Evolutionary conservation across 306 rosid genomes (phyloP), one percentile per base, ranked within the genome.

Genomic region (Castanea sativa): DNA sequence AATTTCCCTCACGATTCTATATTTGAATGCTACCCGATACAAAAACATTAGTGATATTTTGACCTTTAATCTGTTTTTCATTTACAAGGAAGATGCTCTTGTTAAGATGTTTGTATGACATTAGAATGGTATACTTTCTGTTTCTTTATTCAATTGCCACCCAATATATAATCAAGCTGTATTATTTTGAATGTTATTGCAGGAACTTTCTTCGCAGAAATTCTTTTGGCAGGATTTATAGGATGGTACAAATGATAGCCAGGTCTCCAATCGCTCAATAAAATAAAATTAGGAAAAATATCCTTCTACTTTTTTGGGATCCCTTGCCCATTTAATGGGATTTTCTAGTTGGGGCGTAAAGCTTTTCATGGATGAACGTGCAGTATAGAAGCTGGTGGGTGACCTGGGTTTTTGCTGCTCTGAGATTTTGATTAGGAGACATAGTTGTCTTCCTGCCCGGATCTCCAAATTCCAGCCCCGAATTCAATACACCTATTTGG

Each of bases 361-460:
- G 83, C 75, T 38, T 53, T 86, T 82, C 79, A 79, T 79, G 81
- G 74, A 76, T 73, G 81, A 81, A 83, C 65, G 16, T 5, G 74
- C 73, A 76, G 81, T 76, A 75, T 77, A 59, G 85, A 84, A 79
- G 78, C 79, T 76, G 84, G 77, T 80, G 71, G 81, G 71, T 80
- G 77, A 81, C 78, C 83, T 79, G 55, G 51, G 56, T 71, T 74
- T 76, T 78, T 41, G 84, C 81, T 81, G 83, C 86, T 79, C 86
- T 41, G 73, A 86, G 85, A 90, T 90, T 87, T 82, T 81, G 91
- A 79, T 73, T 74, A 80, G 76, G 83, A 71, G 18, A 35, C 29
- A 19, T 35, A 4, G 7, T 18, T 57, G 64, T 71, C 13, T 45
- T 41, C 53, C 56, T 16, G 29, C 80, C 55, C 45, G 5, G 53